These are phyloP conservation scores for Amanita pallidorosea DNA, from an alignment of 768 basidiomycete genomes.

Conservation along the genomic window DNA sequence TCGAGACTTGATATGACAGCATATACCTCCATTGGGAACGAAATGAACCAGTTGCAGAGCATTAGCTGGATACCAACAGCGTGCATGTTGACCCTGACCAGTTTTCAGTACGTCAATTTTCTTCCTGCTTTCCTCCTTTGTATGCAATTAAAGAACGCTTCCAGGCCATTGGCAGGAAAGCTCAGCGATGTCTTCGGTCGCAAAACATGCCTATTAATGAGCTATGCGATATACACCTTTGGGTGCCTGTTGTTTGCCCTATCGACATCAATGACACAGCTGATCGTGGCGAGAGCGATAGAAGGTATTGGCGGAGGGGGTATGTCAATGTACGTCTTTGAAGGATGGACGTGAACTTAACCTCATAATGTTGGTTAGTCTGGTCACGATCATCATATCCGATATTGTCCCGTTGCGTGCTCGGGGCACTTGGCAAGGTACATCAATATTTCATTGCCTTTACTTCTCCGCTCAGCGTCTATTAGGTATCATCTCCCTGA, in stretches of 20 bases:
- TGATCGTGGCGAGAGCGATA: conserved; percentile 42
- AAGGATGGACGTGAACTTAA: not conserved
- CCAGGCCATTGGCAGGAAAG: conserved; percentile 54
- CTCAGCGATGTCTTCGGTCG: conserved; percentile 58
- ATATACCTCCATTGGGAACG: conserved; percentile 45
- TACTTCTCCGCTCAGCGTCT: not conserved
- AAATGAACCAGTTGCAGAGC: conserved; percentile 50
- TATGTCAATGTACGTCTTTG: conserved; percentile 42
- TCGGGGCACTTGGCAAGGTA: conserved; percentile 62
- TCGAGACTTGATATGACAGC: conserved; percentile 16
- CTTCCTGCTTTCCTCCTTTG: not conserved
- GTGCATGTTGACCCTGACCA: conserved; percentile 50
- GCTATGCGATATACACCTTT: conserved; percentile 41
- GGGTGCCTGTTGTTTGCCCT: conserved; percentile 46
- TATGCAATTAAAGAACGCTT: not conserved
- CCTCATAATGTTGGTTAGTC: conserved; percentile 17
- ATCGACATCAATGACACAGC: conserved; percentile 40
- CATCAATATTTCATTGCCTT: not conserved
- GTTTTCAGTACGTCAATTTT: conserved; percentile 38
- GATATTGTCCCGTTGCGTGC: conserved; percentile 53
- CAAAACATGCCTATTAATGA: conserved; percentile 44
- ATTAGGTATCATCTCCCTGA: no score
- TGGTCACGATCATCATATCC: conserved; percentile 56
- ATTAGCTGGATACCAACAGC: conserved; percentile 61
- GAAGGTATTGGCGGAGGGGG: conserved; percentile 54